Evolutionary conservation across 129 eudicot species (phyloP), one percentile per base, ranked within the genome.

Genomic region (Smallanthus sonchifolius): DNA sequence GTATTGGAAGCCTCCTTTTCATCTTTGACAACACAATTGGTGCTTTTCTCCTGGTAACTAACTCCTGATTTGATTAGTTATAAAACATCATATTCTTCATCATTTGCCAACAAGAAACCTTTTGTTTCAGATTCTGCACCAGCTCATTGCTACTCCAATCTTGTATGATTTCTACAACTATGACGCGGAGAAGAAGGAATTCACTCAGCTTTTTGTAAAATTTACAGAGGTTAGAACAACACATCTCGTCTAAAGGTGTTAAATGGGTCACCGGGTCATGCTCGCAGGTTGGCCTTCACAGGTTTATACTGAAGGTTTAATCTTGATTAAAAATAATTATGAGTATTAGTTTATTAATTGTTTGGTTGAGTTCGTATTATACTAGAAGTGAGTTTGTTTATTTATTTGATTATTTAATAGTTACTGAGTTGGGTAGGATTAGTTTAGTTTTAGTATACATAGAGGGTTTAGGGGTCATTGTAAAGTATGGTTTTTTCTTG

Each of bases 91-190:
- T 45, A 45, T 45, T 45, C 51, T 45, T 45, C n/a, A 45, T 45
- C 51, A 45, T 13, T 4, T 45, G 51, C 51, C 10, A 45, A 45
- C n/a, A 45, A 45, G 51, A 10, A 13, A 45, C 51, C 56, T 63
- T 64, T 44, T 7, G 8, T 10, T 66, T 44, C 81, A 90, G 96
- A 83, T 90, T 77, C 72, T 90, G 72, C 94, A 90, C 65, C 94
- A 87, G 78, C 80, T 86, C 44, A 75, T 90, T 65, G 75, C 84
- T n/a, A 72, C 94, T 10, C 94, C 96, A 34, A 75, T 90, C 77
- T 82, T 90, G 83, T 90, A 85, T 4, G 96, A 90, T 75, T 90
- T 90, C 94, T 90, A 90, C 88, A 90, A 90, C 91, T 82, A 90
- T 40, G 96, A 90, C 59, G 71, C 77, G 37, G 94, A 90, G 76